Base-by-base conservation (phyloP, 2,329 filamentous ascomycete genomes). In the Plenodomus tracheiphilus region DNA sequence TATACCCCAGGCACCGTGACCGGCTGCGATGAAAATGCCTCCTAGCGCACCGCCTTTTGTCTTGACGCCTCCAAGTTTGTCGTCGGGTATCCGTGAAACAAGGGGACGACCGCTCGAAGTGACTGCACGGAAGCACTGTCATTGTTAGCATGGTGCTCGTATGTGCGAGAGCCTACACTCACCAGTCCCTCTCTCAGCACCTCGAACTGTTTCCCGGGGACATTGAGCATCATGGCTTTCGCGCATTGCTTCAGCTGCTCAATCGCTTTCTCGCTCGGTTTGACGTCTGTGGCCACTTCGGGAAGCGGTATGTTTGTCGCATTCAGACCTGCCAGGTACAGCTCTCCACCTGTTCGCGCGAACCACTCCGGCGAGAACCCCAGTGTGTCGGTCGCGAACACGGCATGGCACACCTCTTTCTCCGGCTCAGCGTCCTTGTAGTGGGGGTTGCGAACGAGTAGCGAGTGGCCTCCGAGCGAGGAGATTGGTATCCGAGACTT, bases 251-350 rank as follows among this genome's bases (percentile, higher is more conserved):
- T 79, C 41, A 88, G 62, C 64, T 75, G 72, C 7, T 73, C 73
- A 2, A 87, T 72, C 9, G 80, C 75, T 11, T 73, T 65, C 1
- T 67, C 62, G 11, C 79, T 75, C n/a, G 81, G 74, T 43, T 73
- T 71, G 0, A 77, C 74, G 38, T 81, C 77, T 0, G 77, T 79
- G 0, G 85, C 79, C 2, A 78, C 58, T 0, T 75, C 70, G 0
- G 89, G 88, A 9, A 93, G 73, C 0, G 82, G 79, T 4, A 88
- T 78, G 1, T 64, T 67, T 0, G 80, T 73, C 30, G 79, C 82
- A 65, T 93, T 92, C 32, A 92, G 67, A 0, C 89, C 89, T 0
- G 86, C 86, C 28, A 93, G 74, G 68, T 89, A 93, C 17, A 93
- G 81, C 47, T 89, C 81, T 1, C 84, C 85, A 8, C 83, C 83